These are phyloP conservation scores for Verticillium nonalfalfae DNA, from an alignment of 2,329 filamentous ascomycete genomes.

Conservation along the genomic window DNA sequence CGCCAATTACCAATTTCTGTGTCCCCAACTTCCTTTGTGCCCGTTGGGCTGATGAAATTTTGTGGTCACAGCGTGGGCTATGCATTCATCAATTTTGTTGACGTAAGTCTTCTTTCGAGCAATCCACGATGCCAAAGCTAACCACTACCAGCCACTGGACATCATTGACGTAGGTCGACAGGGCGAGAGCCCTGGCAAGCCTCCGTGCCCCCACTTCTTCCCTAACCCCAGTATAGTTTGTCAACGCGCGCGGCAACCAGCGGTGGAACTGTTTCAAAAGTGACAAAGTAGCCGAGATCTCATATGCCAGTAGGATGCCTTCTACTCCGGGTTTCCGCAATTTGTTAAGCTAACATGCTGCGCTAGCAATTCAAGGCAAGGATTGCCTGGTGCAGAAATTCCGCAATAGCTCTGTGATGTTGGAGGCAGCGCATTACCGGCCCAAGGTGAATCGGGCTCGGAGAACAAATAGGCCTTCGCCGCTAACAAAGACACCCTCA, in stretches of 20 bases:
- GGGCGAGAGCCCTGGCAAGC: neutral
- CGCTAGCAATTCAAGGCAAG: constrained; percentile 77
- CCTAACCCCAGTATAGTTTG: constrained; percentile 49
- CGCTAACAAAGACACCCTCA: constrained; percentile 13
- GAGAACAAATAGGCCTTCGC: too few species aligned
- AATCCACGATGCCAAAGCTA: constrained; percentile 18
- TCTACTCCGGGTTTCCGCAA: neutral
- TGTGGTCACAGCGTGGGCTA: constrained; percentile 70
- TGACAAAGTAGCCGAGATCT: constrained; percentile 82
- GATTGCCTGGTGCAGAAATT: constrained; percentile 93
- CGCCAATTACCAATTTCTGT: neutral
- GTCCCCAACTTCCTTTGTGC: neutral
- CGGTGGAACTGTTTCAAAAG: constrained; percentile 77
- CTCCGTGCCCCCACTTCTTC: neutral
- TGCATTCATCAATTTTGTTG: constrained; percentile 91
- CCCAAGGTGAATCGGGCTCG: constrained; percentile 58
- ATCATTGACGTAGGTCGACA: constrained; percentile 57
- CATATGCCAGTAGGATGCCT: constrained; percentile 77
- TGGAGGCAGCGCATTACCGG: constrained; percentile 72
- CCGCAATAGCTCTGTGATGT: constrained; percentile 93
- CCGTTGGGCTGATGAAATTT: neutral
- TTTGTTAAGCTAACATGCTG: too few species aligned
- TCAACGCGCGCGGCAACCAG: constrained; percentile 62
- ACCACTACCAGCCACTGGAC: constrained; percentile 54
- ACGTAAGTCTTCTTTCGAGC: constrained; percentile 44